These are phyloP conservation scores for Torulaspora delbrueckii DNA, from an alignment of 805 yeast species.

Conservation along the genomic window DNA sequence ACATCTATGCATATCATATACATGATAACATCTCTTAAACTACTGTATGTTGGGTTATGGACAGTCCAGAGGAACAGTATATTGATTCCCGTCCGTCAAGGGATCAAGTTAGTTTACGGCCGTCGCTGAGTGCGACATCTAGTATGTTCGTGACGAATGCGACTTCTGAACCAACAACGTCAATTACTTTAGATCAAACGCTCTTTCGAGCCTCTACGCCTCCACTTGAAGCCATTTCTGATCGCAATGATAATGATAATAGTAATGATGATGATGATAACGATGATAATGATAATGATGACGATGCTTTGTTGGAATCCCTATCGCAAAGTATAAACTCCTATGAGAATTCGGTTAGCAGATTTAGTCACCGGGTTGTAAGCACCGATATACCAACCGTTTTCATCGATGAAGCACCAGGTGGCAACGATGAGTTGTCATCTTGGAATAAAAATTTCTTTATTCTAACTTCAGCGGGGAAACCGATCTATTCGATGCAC, in stretches of 20 bases:
- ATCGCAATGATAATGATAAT: background rate
- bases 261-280: conserved; percentile 7
- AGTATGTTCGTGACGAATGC: conserved; percentile 1
- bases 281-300: conserved; percentile 1
- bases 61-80: conserved; percentile 3
- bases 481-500: conserved; percentile 75
- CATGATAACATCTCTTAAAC: background rate
- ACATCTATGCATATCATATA: background rate
- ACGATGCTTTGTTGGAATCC: conserved; percentile 11
- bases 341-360: conserved; percentile 12
- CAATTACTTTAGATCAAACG: conserved; percentile 14
- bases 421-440: background rate
- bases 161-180: conserved; percentile 16
- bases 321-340: conserved; percentile 23
- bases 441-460: conserved; percentile 59
- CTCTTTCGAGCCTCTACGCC: conserved; percentile 11
- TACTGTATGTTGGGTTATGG: background rate
- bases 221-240: background rate
- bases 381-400: conserved; percentile 32
- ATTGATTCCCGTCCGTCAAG: conserved; percentile 1
- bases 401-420: conserved; percentile 9
- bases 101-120: background rate
- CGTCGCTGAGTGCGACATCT: background rate
- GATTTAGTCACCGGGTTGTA: conserved; percentile 18
- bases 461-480: conserved; percentile 78